Evolutionary conservation across 208 protist species (phyloP).

Genomic region (Trichomonas tenax): DNA sequence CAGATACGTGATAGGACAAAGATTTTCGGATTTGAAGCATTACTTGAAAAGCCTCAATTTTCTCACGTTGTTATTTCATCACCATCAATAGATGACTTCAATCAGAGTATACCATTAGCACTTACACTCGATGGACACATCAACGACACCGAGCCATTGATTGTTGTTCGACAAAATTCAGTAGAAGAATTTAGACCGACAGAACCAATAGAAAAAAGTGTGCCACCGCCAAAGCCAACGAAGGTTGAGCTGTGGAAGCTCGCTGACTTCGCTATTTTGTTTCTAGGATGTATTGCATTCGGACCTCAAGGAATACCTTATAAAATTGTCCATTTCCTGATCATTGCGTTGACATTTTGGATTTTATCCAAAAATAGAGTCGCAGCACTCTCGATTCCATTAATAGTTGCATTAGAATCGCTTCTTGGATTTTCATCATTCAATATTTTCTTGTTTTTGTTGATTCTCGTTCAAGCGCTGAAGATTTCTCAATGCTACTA

Average conservation of each 20-base stretch:
- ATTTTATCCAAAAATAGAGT: not conserved
- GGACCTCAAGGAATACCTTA: not conserved
- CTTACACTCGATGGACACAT: not conserved
- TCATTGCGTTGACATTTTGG: not conserved
- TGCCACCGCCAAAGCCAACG: too few species aligned
- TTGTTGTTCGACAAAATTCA: not conserved
- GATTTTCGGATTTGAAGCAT: not conserved
- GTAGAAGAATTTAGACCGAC: not conserved
- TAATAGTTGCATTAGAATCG: not conserved
- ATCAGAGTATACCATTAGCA: not conserved
- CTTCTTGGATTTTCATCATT: not conserved
- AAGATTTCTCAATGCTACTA: not conserved
- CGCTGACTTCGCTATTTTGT: not conserved
- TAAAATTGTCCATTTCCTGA: not conserved
- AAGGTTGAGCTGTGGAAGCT: not conserved
- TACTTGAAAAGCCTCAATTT: not conserved
- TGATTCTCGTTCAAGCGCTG: not conserved
- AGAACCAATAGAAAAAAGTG: not conserved
- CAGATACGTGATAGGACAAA: not conserved
- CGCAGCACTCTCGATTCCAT: not conserved
- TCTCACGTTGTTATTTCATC: not conserved
- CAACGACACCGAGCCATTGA: not conserved
- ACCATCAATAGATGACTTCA: not conserved
- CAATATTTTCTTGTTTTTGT: not conserved
- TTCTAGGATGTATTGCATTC: not conserved